Evolutionary conservation across 2,329 filamentous ascomycete genomes (phyloP).

Genomic region (Trichoderma atroviride): DNA sequence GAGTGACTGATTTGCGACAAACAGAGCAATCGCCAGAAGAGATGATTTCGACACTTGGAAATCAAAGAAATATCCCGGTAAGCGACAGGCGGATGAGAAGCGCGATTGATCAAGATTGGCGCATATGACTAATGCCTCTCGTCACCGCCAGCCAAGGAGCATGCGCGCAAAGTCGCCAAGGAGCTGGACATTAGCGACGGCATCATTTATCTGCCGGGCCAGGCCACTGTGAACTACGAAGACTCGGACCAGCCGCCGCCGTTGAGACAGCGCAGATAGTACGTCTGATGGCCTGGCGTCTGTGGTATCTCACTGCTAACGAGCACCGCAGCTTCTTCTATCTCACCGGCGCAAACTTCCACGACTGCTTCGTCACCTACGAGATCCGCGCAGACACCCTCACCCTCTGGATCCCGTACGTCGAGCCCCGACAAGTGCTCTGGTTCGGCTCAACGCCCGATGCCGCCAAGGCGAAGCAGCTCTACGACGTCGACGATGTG

Average conservation of each 20-base stretch:
- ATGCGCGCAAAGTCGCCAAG: constrained; percentile 59
- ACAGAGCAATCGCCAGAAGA: constrained; percentile 21
- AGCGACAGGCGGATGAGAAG: background rate
- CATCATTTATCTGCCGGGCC: constrained; percentile 59
- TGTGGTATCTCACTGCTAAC: background rate
- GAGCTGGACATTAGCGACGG: constrained; percentile 54
- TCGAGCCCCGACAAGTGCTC: constrained; percentile 62
- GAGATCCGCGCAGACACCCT: constrained; percentile 63
- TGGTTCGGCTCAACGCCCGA: constrained; percentile 66
- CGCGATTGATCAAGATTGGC: background rate
- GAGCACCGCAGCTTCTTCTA: constrained; percentile 57
- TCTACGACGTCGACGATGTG: constrained; percentile 72
- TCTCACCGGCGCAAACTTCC: constrained; percentile 56
- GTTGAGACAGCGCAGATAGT: constrained; percentile 64
- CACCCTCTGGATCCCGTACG: constrained; percentile 72
- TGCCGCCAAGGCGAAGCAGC: constrained; percentile 61
- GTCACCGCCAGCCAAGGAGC: constrained; percentile 51
- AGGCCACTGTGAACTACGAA: constrained; percentile 54
- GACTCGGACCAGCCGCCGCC: constrained; percentile 60
- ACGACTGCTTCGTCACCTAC: constrained; percentile 59
- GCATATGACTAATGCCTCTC: background rate
- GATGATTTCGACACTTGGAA: constrained; percentile 24
- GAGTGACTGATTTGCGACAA: background rate
- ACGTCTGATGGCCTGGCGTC: constrained; percentile 33
- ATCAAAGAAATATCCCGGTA: constrained; percentile 45